Evolutionary conservation across 805 yeast genomes (phyloP), one percentile per base, ranked within the genome.

Genomic region (Candida taoyuanica): DNA sequence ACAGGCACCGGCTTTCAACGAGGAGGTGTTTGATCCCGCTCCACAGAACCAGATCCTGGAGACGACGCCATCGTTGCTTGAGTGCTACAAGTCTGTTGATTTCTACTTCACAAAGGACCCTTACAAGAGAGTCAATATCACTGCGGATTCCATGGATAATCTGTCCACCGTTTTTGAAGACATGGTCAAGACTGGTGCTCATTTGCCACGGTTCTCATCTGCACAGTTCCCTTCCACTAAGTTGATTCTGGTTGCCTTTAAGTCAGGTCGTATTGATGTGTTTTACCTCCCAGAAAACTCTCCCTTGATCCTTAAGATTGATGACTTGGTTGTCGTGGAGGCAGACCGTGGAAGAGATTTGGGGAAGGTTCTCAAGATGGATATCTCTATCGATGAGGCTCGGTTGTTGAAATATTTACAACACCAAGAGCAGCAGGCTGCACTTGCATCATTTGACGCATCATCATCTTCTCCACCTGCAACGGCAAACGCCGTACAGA

Each of bases 261-360:
- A 88, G 58, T 77, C 81, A 20, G 85, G 87, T 7, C 68, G 96
- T 30, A 63, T 81, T 39, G 96, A 87, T 59, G 86, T 85, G 7
- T 86, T 83, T 52, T 77, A 75, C 53, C 60, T 80, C 16, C 78
- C 86, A 18, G 54, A 48, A 12, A 39, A 42, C 15, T 45, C 50
- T 11, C 20, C 43, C 1, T 31, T 53, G 39, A 60, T 59, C 26
- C 64, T 83, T 46, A 72, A 70, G 49, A 65, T 73, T 37, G 71
- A 75, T 42, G 93, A 85, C 58, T 64, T 85, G 55, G 85, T 84
- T 7, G 75, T 84, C 21, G 83, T 84, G 37, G 93, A 85, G 58
- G 94, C 93, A 36, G 94, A 85, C 56, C 69, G 93, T 44, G 94
- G 94, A 19, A 79, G 79, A 50, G 94, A 85, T 59, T 62, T 85